Conservation (phyloP, 2,329 filamentous ascomycete genomes). For the Colletotrichum musae region DNA sequence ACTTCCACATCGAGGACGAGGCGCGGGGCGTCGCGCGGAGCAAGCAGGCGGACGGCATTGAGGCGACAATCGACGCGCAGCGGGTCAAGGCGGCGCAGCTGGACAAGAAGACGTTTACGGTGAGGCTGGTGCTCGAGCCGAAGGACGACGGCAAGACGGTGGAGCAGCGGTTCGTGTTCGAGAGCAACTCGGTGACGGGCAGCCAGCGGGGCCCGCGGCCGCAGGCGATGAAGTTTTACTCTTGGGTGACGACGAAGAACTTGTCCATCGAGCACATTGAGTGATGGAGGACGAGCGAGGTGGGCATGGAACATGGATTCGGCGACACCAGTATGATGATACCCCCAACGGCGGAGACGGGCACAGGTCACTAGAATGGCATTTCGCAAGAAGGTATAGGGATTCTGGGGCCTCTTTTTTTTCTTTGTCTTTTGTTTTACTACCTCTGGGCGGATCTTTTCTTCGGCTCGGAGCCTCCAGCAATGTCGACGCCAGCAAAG, state of each 20-base stretch:
- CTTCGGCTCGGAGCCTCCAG: too few relatives aligned
- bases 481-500: too few relatives aligned
- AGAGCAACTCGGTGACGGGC: constrained; percentile 24
- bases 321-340: background rate
- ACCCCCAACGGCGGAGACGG: background rate
- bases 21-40: constrained; percentile 17
- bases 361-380: background rate
- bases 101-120: constrained; percentile 19
- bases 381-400: background rate
- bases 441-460: too few relatives aligned
- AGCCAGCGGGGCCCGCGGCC: constrained; percentile 22
- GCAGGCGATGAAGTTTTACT: constrained; percentile 37
- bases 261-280: constrained; percentile 26
- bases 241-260: constrained; percentile 34
- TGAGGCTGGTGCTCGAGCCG: constrained; percentile 27
- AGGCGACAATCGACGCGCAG: constrained; percentile 24
- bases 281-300: background rate
- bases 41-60: constrained; percentile 20
- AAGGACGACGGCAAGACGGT: constrained; percentile 9
- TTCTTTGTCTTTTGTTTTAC: too few relatives aligned
- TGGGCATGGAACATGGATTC: background rate
- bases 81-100: constrained; percentile 25
- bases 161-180: constrained; percentile 30
- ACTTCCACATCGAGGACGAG: constrained; percentile 32
- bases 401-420: background rate